A percentile compares a stretch with the other conserved stretches of the same genome.
Evolutionary conservation across 192 early-diverging fungal species (phyloP).

Genomic region (Linnemannia zychae): DNA sequence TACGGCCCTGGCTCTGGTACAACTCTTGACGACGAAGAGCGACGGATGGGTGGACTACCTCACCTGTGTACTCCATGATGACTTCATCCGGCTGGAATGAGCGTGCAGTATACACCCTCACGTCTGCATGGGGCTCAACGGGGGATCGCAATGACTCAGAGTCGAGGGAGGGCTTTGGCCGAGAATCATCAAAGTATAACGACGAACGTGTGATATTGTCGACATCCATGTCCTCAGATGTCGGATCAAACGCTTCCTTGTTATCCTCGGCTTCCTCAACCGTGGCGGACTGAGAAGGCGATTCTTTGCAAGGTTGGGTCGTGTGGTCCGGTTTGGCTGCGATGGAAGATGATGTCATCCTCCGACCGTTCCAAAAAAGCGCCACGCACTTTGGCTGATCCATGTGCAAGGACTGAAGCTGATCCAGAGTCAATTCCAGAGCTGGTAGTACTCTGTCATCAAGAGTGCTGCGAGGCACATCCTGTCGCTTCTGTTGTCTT

Average conservation of each 20-base stretch:
- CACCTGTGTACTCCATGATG: constrained; percentile 39
- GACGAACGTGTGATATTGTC: not conserved
- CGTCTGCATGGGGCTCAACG: constrained; percentile 11
- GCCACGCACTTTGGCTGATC: constrained; percentile 1
- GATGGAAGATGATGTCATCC: not conserved
- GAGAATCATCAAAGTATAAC: not conserved
- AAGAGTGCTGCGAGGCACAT: too few species aligned
- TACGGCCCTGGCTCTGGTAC: constrained; percentile 18
- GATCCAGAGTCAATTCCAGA: not conserved
- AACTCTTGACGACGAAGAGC: constrained; percentile 15
- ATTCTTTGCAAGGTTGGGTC: not conserved
- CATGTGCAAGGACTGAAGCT: not conserved
- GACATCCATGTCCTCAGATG: not conserved
- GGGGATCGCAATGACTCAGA: not conserved
- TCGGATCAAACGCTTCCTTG: not conserved
- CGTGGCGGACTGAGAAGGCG: not conserved
- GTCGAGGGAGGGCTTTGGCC: not conserved
- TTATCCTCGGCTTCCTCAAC: not conserved
- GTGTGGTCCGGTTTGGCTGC: not conserved
- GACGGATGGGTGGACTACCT: constrained; percentile 16
- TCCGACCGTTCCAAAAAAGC: constrained; percentile 13
- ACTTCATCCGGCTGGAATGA: constrained; percentile 34
- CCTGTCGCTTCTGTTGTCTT: not conserved
- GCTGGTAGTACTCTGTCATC: not conserved
- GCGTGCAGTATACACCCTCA: constrained; percentile 14